Evolutionary conservation across 192 early-diverging fungal genomes (phyloP).

Genomic region (Coemansia sp.): DNA sequence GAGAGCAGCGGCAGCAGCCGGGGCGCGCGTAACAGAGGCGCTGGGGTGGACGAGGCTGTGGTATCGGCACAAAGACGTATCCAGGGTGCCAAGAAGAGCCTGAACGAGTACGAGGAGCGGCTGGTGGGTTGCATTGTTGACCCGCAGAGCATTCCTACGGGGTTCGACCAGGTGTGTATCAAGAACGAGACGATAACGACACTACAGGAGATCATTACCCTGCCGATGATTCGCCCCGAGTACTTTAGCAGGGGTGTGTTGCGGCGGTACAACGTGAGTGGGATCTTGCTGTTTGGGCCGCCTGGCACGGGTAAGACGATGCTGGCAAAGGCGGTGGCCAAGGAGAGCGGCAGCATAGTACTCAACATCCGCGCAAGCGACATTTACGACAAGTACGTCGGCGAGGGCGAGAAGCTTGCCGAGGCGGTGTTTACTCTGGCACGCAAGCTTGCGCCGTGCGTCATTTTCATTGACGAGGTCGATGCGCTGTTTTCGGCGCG

Average conservation of each 20-base stretch:
- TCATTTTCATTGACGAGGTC: slow-evolving; percentile 96
- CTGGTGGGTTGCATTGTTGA: slow-evolving; percentile 77
- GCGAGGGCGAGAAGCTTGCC: slow-evolving; percentile 97
- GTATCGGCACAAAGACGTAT: slow-evolving; percentile 38
- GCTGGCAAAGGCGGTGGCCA: slow-evolving; percentile 81
- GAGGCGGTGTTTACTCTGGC: slow-evolving; percentile 90
- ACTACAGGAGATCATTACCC: slow-evolving; percentile 77
- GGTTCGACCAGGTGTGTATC: slow-evolving; percentile 74
- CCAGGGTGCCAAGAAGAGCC: slow-evolving; percentile 42
- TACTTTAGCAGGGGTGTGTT: slow-evolving; percentile 71
- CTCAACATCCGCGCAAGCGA: slow-evolving; percentile 75
- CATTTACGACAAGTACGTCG: slow-evolving; percentile 85
- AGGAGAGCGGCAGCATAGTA: slow-evolving; percentile 74
- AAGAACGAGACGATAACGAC: slow-evolving; percentile 75
- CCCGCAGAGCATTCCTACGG: slow-evolving; percentile 54
- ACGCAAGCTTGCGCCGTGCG: slow-evolving; percentile 86
- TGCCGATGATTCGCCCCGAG: slow-evolving; percentile 75
- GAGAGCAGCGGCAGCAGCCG: background rate
- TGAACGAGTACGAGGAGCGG: slow-evolving; percentile 69
- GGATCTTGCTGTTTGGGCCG: slow-evolving; percentile 80
- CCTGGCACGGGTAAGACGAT: slow-evolving; percentile 87
- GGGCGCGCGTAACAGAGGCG: background rate
- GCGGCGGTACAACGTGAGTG: slow-evolving; percentile 63
- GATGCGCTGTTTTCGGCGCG: slow-evolving; percentile 84
- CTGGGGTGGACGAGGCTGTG: background rate